Evolutionary conservation across 345 rosid species (phyloP).

Genomic region (Hibiscus mutabilis): DNA sequence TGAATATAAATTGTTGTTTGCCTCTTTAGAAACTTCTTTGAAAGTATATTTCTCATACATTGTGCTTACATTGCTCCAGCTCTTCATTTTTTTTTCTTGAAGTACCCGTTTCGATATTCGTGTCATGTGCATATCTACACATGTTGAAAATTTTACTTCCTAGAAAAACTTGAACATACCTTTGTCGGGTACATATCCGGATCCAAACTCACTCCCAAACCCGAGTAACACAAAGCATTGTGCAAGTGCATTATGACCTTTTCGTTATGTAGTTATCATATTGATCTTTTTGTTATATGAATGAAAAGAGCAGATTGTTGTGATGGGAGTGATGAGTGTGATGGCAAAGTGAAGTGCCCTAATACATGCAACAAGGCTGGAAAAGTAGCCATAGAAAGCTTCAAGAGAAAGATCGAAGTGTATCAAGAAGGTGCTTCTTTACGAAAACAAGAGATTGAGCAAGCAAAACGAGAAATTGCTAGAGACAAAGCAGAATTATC

Average conservation of each 20-base stretch:
- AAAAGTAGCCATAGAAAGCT: conserved; percentile 41
- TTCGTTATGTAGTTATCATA: too few relatives aligned
- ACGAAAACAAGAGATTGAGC: conserved; percentile 31
- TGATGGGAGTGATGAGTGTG: conserved; percentile 67
- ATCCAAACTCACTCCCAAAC: too few relatives aligned
- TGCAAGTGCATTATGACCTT: too few relatives aligned
- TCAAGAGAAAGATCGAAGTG: conserved; percentile 41
- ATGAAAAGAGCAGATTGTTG: too few relatives aligned
- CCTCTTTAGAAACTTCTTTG: not conserved
- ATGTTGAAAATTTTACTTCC: not conserved
- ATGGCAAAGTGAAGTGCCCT: conserved; percentile 43
- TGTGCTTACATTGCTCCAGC: not conserved
- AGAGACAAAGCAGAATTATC: conserved; percentile 45
- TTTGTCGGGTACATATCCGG: too few relatives aligned
- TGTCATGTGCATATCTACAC: not conserved
- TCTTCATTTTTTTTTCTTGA: not conserved
- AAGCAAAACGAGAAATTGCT: conserved; percentile 35
- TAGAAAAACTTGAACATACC: too few relatives aligned
- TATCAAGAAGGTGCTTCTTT: conserved; percentile 42
- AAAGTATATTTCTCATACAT: not conserved
- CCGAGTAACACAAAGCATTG: too few relatives aligned
- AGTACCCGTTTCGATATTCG: not conserved
- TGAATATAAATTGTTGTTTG: too few relatives aligned
- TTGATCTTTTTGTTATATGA: too few relatives aligned
- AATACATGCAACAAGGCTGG: conserved; percentile 66